Base-by-base conservation (phyloP, 1,284 basidiomycete species). In the Marasmius sp. region DNA sequence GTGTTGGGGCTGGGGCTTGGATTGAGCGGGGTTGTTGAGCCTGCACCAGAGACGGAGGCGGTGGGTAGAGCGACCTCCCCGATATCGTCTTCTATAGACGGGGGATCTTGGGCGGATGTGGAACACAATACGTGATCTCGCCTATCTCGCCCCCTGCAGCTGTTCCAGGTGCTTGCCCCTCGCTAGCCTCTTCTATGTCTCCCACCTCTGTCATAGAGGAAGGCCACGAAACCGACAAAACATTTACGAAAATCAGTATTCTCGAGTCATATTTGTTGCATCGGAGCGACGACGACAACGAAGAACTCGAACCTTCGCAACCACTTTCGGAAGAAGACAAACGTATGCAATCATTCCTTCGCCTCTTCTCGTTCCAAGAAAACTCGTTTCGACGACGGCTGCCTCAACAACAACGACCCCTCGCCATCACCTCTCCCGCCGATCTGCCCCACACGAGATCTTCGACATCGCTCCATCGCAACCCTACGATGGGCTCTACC, bases 241-340 rank as follows among this genome's bases (percentile, higher is more conserved):
- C 75, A 0, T 79, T 81, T 63, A 79, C 83, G n/a, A 83, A 80
- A 0, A 54, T 85, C 47, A 85, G 84, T 60, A 81, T 83, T 3
- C 66, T 85, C 0, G 74, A 77, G 5, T 72, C 63, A 2, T 71
- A 69, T 1, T 67, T 72, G 10, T 72, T 27, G 5, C 53, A 55
- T 22, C 38, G 33, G 41, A 76, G 76, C 38, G n/a, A n/a, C n/a
- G n/a, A n/a, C n/a, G 64, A 72, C 14, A 75, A 75, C 60, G 75
- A 71, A 34, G 57, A 66, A 58, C 58, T n/a, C n/a, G n/a, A n/a
- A n/a, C n/a, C 61, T 38, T 37, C 69, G 60, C 61, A 65, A 3
- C 16, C 60, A 55, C 52, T 70, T 6, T 62, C 72, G 16, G 61
- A 65, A 16, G 71, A 59, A 47, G 70, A 71, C 47, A 20, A 61